These are phyloP conservation scores for Coemansia sp. DNA, from an alignment of 192 early-diverging fungal species.

Conservation along the genomic window DNA sequence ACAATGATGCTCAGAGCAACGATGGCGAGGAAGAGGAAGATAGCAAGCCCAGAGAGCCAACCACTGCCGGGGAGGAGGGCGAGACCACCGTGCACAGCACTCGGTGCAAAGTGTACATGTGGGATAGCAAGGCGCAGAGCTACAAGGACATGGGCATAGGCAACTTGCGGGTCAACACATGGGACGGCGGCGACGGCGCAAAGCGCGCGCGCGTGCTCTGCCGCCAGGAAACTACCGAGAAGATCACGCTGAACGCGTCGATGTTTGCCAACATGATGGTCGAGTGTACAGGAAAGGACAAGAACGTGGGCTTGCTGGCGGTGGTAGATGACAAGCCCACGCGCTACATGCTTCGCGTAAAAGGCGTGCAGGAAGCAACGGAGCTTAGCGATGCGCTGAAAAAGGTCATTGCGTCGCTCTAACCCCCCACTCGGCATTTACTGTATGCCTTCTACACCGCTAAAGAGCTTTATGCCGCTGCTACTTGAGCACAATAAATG, in stretches of 20 bases:
- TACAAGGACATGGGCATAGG: slow-evolving; percentile 50
- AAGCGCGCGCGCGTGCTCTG: slow-evolving; percentile 44
- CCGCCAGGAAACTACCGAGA: slow-evolving; percentile 48
- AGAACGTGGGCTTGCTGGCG: slow-evolving; percentile 40
- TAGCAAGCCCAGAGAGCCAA: slow-evolving; percentile 9
- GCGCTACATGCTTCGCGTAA: slow-evolving; percentile 38
- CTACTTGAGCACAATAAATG: no score
- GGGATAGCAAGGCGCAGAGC: slow-evolving; percentile 26
- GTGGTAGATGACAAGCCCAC: slow-evolving; percentile 32
- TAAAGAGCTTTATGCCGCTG: no score
- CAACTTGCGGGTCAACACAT: slow-evolving; percentile 42
- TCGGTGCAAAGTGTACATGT: slow-evolving; percentile 44
- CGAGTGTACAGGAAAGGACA: slow-evolving; percentile 33
- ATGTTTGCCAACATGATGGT: slow-evolving; percentile 49
- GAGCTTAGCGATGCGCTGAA: slow-evolving; percentile 7
- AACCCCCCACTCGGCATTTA: not conserved
- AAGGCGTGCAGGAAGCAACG: slow-evolving; percentile 8
- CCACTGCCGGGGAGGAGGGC: slow-evolving; percentile 49
- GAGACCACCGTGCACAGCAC: slow-evolving; percentile 42
- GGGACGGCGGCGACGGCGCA: slow-evolving; percentile 8
- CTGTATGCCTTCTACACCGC: not conserved
- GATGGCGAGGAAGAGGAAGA: slow-evolving; percentile 1
- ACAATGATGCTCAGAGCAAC: slow-evolving; percentile 4
- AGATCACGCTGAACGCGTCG: slow-evolving; percentile 50
- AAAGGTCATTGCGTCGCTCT: slow-evolving; percentile 6